Evolutionary conservation across 306 rosid genomes (phyloP).

Genomic region (Vigna mungo): DNA sequence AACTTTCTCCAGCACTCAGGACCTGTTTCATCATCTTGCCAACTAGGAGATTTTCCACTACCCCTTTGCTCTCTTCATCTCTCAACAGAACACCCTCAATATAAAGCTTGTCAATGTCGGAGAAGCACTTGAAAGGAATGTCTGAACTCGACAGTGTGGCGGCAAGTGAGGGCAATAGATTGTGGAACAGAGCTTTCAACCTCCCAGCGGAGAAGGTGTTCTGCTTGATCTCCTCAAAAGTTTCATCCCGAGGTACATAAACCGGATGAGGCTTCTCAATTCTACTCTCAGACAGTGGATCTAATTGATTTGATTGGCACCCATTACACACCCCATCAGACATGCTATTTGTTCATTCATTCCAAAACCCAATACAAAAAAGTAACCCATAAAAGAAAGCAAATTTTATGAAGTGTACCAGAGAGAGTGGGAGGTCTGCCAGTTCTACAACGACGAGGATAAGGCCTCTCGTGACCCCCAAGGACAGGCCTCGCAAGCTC

Average conservation of each 20-base stretch:
- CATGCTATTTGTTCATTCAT: slow-evolving; percentile 3
- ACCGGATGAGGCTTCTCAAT: slow-evolving; percentile 97
- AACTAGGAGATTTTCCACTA: slow-evolving; percentile 41
- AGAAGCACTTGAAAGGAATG: slow-evolving; percentile 81
- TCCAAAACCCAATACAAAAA: slow-evolving; percentile 35
- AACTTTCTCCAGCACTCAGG: slow-evolving; percentile 57
- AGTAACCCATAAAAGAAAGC: not conserved
- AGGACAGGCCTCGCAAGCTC: slow-evolving; percentile 80
- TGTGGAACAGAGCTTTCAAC: slow-evolving; percentile 91
- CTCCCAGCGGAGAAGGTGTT: slow-evolving; percentile 84
- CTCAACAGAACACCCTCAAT: slow-evolving; percentile 71
- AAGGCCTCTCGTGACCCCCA: slow-evolving; percentile 69
- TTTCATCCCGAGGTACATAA: slow-evolving; percentile 93
- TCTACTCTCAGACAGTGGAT: slow-evolving; percentile 76
- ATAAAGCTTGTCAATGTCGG: slow-evolving; percentile 89
- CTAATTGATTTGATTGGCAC: slow-evolving; percentile 52
- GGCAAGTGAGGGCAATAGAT: slow-evolving; percentile 81
- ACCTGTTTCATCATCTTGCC: slow-evolving; percentile 69
- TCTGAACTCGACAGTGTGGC: slow-evolving; percentile 81
- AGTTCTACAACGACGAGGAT: slow-evolving; percentile 93
- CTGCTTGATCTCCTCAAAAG: slow-evolving; percentile 92
- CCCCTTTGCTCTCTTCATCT: slow-evolving; percentile 61
- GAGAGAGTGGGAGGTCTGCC: slow-evolving; percentile 71
- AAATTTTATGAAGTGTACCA: slow-evolving; percentile 49
- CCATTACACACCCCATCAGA: slow-evolving; percentile 42